A percentile compares a stretch with the other conserved stretches of the same genome.
These are phyloP conservation scores for Pyrenula massariospora DNA, from an alignment of 495 filamentous ascomycete species.

Conservation along the genomic window DNA sequence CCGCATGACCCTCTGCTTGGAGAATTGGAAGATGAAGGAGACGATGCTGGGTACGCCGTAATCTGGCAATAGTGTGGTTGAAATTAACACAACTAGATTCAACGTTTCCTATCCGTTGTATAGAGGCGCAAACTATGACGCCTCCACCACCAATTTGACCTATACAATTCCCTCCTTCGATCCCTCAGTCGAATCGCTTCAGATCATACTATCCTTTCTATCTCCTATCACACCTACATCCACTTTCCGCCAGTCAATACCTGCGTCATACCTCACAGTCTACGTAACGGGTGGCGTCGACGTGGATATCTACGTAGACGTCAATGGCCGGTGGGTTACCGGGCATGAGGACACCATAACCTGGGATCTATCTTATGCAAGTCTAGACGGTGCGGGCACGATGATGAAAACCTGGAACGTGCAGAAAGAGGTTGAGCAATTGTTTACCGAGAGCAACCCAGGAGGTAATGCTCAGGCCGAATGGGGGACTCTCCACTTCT, in stretches of 20 bases:
- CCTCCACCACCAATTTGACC: conserved; percentile 84
- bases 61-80: not conserved
- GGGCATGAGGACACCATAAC: conserved; percentile 59
- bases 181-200: conserved; percentile 26
- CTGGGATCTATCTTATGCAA: conserved; percentile 48
- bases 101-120: conserved; percentile 61
- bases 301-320: conserved; percentile 75
- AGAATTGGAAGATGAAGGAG: not conserved
- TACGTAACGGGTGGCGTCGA: conserved; percentile 58
- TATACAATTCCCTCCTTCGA: conserved; percentile 47
- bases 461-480: conserved; percentile 58
- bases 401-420: conserved; percentile 53
- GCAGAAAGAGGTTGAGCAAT: conserved; percentile 47
- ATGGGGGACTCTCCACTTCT: conserved; percentile 80
- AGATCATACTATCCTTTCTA: conserved; percentile 72
- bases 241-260: conserved; percentile 80
- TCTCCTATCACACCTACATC: conserved; percentile 90
- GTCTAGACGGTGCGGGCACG: conserved; percentile 16
- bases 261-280: conserved; percentile 74
- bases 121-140: conserved; percentile 72
- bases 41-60: conserved; percentile 20
- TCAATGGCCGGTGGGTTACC: conserved; percentile 85
- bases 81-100: conserved; percentile 28
- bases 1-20: conserved; percentile 64
- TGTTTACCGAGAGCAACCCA: conserved; percentile 48